These are phyloP conservation scores for Claviceps sp. DNA, from an alignment of 2,329 filamentous ascomycete genomes.

Conservation along the genomic window DNA sequence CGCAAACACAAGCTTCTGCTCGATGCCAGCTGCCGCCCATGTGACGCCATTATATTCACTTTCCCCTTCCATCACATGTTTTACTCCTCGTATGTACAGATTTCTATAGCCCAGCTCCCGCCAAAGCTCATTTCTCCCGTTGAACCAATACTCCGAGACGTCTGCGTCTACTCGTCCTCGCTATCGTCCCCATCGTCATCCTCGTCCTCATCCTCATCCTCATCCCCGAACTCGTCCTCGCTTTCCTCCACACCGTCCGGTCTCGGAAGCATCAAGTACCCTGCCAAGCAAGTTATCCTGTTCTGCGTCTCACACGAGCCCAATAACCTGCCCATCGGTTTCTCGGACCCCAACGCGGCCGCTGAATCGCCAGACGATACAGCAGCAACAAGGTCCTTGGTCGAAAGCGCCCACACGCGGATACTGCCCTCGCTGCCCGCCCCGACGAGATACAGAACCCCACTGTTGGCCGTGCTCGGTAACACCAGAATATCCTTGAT, in stretches of 20 bases:
- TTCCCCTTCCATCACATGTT: too few relatives aligned
- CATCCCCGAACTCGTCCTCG: conserved; percentile 35
- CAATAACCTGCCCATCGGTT: conserved; percentile 49
- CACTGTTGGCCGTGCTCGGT: conserved; percentile 23
- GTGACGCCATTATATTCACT: too few relatives aligned
- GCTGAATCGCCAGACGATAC: conserved; percentile 13
- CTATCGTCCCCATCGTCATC: conserved; percentile 15
- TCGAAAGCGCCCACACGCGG: conserved; percentile 56
- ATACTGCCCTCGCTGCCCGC: conserved; percentile 77
- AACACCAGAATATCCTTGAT: conserved; percentile 82
- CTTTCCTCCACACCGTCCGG: conserved; percentile 48
- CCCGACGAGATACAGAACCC: conserved; percentile 47
- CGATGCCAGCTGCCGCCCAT: too few relatives aligned
- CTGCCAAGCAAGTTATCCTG: conserved; percentile 76
- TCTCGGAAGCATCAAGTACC: conserved; percentile 69
- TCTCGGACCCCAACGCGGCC: conserved; percentile 5
- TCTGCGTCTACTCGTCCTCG: neutral
- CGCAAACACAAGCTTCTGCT: too few relatives aligned
- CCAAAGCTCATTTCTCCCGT: neutral
- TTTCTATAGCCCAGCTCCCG: neutral
- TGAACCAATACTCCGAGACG: neutral
- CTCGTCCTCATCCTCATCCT: conserved; percentile 24
- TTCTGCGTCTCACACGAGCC: conserved; percentile 76
- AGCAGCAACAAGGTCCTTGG: conserved; percentile 25
- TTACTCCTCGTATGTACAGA: too few relatives aligned